phyloP scores from a whole-genome alignment of 768 basidiomycete genomes.

The Lentinula raphanica region DNA sequence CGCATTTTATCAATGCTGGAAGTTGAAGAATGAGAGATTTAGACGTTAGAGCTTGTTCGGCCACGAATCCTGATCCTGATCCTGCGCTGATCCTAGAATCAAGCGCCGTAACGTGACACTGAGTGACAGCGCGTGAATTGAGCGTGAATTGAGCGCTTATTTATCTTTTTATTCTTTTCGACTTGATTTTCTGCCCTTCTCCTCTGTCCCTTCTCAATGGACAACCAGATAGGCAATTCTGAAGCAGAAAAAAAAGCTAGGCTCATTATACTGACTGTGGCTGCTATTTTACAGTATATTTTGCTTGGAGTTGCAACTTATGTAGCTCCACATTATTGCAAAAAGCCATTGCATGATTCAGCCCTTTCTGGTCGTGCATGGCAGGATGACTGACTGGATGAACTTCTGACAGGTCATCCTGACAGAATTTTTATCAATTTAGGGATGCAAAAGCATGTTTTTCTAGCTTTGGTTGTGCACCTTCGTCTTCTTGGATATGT shows the following conservation, averaged over 20 bases:
- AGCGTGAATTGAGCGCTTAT: no score
- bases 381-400: conserved; percentile 16
- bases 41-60: no score
- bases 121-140: no score
- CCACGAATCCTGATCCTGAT: no score
- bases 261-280: not conserved
- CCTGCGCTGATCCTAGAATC: no score
- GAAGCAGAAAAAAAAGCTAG: no score
- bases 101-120: no score
- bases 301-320: not conserved
- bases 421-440: conserved; percentile 11
- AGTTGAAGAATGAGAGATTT: no score
- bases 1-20: not conserved
- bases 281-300: not conserved
- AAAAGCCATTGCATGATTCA: conserved; percentile 16
- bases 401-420: conserved; percentile 15
- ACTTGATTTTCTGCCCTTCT: conserved; percentile 11
- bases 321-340: conserved; percentile 1
- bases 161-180: no score
- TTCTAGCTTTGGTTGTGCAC: conserved; percentile 9
- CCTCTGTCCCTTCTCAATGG: no score
- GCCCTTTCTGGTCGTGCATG: conserved; percentile 12
- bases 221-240: no score
- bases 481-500: not conserved
- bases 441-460: conserved; percentile 14